Evolutionary conservation across 495 filamentous ascomycete genomes (phyloP).

Genomic region (Elaphomyces granulatus): DNA sequence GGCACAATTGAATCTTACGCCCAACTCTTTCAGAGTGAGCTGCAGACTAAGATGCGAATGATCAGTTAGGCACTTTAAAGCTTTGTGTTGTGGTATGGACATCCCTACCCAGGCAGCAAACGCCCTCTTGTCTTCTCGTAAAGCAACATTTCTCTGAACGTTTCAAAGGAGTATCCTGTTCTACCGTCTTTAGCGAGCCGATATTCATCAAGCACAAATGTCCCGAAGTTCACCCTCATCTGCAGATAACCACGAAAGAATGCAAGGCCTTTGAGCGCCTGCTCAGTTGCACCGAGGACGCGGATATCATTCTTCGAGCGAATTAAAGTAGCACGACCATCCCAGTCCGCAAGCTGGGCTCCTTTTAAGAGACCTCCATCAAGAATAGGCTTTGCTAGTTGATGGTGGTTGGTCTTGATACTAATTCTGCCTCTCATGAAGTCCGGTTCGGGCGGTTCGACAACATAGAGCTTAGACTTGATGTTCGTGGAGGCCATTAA

Average conservation of each 20-base stretch:
- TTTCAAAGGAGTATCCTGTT: conserved; percentile 25
- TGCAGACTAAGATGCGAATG: conserved; percentile 2
- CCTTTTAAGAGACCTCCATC: conserved; percentile 2
- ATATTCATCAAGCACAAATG: conserved; percentile 34
- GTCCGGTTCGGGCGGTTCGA: conserved; percentile 22
- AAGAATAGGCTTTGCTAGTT: conserved; percentile 10
- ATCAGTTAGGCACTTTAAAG: background rate
- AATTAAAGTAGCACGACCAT: conserved; percentile 5
- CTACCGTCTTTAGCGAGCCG: conserved; percentile 20
- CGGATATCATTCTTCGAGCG: conserved; percentile 14
- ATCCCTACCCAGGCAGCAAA: conserved; percentile 25
- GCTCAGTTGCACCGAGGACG: conserved; percentile 16
- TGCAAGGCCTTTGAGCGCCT: conserved; percentile 18
- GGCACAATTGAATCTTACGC: conserved; percentile 17
- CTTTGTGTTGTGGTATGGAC: background rate
- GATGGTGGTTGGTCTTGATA: conserved; percentile 6
- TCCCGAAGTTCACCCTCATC: conserved; percentile 45
- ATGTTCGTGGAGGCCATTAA: conserved; percentile 18
- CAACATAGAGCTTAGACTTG: conserved; percentile 22
- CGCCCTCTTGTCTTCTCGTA: conserved; percentile 24
- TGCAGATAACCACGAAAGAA: conserved; percentile 27
- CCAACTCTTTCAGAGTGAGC: conserved; percentile 12
- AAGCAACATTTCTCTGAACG: conserved; percentile 35
- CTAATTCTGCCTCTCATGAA: conserved; percentile 10
- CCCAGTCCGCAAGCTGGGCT: conserved; percentile 6